Percentiles rank a stretch among this genome's conserved stretches.
Conservation (phyloP, 306 rosid species). For the Inga leiocalycina region DNA sequence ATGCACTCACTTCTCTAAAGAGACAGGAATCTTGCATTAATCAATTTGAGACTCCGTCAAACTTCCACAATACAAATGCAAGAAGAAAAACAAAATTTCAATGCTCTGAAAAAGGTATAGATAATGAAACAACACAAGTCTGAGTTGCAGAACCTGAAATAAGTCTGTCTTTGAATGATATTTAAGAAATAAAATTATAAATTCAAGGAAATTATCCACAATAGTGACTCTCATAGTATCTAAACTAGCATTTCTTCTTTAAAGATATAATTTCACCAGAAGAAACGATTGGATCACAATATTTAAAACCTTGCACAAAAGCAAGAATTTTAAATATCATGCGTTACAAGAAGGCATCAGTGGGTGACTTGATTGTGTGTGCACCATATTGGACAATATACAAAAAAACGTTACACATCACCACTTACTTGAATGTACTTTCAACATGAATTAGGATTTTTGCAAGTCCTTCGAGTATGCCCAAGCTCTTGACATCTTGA, state of each 20-base stretch:
- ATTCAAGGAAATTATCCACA: neutral
- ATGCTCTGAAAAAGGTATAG: neutral
- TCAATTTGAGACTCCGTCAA: neutral
- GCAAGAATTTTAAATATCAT: neutral
- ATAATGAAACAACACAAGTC: neutral
- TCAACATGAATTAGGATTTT: neutral
- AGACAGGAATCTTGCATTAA: neutral
- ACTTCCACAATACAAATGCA: neutral
- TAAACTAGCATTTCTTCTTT: neutral
- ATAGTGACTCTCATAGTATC: neutral
- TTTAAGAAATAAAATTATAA: neutral
- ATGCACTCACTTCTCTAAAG: slow-evolving; percentile 5
- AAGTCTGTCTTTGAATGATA: neutral
- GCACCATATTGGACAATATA: neutral
- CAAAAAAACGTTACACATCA: neutral
- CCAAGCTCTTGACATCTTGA: neutral
- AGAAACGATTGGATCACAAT: neutral
- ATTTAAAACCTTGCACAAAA: neutral
- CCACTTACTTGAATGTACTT: neutral
- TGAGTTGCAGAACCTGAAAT: neutral
- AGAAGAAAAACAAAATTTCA: neutral
- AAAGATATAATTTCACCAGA: neutral
- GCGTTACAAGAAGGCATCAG: neutral
- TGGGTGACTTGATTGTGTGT: neutral
- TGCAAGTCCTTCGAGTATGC: neutral